Conservation (phyloP, 2,329 filamentous ascomycete genomes). For the Aaosphaeria pasadenensis region DNA sequence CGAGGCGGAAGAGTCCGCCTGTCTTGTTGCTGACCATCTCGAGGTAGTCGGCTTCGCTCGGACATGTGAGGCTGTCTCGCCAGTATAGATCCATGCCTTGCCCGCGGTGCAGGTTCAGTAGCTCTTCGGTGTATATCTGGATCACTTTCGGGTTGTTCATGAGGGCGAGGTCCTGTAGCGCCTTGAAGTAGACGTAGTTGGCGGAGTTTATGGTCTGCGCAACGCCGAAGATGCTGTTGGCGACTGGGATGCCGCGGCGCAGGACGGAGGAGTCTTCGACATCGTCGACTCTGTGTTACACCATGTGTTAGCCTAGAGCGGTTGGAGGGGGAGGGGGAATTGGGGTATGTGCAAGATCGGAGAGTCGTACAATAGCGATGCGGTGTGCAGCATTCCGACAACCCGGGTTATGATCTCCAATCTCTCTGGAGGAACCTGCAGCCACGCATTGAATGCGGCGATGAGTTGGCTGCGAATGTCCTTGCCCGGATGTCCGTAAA, state of each 20-base stretch:
- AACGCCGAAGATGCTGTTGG: slow-evolving; percentile 79
- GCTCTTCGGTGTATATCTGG: slow-evolving; percentile 74
- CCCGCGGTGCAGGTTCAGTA: slow-evolving; percentile 79
- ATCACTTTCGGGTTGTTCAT: slow-evolving; percentile 67
- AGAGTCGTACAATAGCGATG: slow-evolving; percentile 61
- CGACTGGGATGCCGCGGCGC: slow-evolving; percentile 75
- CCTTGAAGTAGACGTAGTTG: slow-evolving; percentile 85
- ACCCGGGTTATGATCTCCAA: slow-evolving; percentile 75
- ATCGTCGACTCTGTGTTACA: slow-evolving; percentile 62
- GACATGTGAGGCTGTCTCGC: slow-evolving; percentile 80
- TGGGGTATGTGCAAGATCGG: not conserved
- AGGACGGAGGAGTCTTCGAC: slow-evolving; percentile 79
- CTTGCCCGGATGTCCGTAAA: slow-evolving; percentile 76
- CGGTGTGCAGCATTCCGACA: slow-evolving; percentile 81
- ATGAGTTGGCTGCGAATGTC: slow-evolving; percentile 80
- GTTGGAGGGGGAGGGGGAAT: too few relatives aligned
- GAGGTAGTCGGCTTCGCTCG: slow-evolving; percentile 85
- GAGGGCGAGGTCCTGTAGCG: slow-evolving; percentile 70
- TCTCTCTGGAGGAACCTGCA: slow-evolving; percentile 68
- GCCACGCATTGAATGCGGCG: slow-evolving; percentile 75
- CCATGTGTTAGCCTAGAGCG: not conserved
- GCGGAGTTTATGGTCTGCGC: slow-evolving; percentile 88
- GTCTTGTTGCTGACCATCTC: slow-evolving; percentile 94
- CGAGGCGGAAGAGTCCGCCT: slow-evolving; percentile 78
- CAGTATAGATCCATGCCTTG: slow-evolving; percentile 92